Evolutionary conservation across 352 stramenopile genomes (phyloP).

Genomic region (Phytophthora pisi): DNA sequence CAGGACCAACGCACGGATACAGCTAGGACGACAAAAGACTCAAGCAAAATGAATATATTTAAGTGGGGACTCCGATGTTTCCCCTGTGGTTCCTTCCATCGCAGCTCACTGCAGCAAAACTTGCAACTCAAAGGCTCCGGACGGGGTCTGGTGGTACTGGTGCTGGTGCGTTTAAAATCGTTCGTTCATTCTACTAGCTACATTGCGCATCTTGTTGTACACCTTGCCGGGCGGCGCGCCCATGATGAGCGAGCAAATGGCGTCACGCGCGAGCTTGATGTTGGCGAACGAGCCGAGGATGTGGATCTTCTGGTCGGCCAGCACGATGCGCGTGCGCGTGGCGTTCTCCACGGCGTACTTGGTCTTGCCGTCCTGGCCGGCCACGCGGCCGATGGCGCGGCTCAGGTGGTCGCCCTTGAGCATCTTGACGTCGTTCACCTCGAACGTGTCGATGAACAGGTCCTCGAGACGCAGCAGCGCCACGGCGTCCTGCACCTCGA

Average conservation of each 20-base stretch:
- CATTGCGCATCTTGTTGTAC: constrained; percentile 99
- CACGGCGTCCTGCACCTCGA: constrained; percentile 98
- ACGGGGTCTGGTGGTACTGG: not conserved
- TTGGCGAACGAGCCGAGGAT: constrained; percentile 98
- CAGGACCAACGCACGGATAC: not conserved
- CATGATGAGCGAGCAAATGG: constrained; percentile 93
- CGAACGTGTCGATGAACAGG: constrained; percentile 98
- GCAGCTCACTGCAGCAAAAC: constrained; percentile 5
- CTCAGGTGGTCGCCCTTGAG: constrained; percentile 98
- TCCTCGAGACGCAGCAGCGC: constrained; percentile 99
- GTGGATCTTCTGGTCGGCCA: constrained; percentile 98
- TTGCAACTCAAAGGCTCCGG: constrained; percentile 1
- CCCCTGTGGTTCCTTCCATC: constrained; percentile 24
- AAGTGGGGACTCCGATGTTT: constrained; percentile 29
- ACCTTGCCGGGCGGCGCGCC: constrained; percentile 99
- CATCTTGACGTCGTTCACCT: constrained; percentile 98
- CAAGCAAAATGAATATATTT: constrained; percentile 69
- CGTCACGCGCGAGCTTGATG: constrained; percentile 97
- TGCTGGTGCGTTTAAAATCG: constrained; percentile 77
- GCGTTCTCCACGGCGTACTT: constrained; percentile 99
- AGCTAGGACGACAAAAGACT: constrained; percentile 16
- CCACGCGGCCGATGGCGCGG: constrained; percentile 98
- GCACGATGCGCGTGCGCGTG: constrained; percentile 98
- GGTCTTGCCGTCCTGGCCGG: constrained; percentile 99
- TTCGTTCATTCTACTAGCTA: constrained; percentile 98